Evolutionary conservation across 768 basidiomycete species (phyloP).

Genomic region (Chalciporus sphaerocephalus): DNA sequence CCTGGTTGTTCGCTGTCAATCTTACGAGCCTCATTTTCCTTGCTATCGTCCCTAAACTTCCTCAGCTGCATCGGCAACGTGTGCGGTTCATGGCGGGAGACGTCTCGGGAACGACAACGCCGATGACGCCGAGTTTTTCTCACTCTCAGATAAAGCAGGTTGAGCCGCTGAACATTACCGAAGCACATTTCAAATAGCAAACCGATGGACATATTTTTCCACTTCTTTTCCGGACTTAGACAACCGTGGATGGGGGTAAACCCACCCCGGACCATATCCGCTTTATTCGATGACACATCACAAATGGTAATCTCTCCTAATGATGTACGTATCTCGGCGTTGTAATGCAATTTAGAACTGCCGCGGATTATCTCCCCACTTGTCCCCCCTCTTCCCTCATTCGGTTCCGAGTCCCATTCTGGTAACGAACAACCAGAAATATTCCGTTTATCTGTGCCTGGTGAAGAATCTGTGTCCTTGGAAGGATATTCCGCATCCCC

Average conservation of each 20-base stretch:
- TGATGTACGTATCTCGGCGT: conserved; percentile 31
- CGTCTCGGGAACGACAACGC: conserved; percentile 62
- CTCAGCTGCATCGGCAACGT: conserved; percentile 83
- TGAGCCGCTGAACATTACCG: conserved; percentile 40
- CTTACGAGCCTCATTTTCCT: conserved; percentile 70
- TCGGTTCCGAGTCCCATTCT: conserved; percentile 2
- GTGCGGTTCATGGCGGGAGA: conserved; percentile 71
- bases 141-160: conserved; percentile 34
- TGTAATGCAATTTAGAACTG: conserved; percentile 23
- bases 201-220: conserved; percentile 10
- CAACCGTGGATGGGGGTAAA: conserved; percentile 8
- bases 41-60: conserved; percentile 93
- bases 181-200: conserved; percentile 42
- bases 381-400: conserved; percentile 2
- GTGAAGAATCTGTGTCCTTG: too few species aligned
- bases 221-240: conserved; percentile 16
- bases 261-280: conserved; percentile 10
- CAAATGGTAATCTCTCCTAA: conserved; percentile 29
- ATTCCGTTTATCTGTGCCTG: too few species aligned
- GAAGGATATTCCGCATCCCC: too few species aligned
- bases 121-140: conserved; percentile 55
- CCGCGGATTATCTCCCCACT: conserved; percentile 8
- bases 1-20: conserved; percentile 89
- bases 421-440: too few species aligned
- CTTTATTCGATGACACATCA: conserved; percentile 13